A percentile compares a stretch with the other conserved stretches of the same genome.
Evolutionary conservation across 805 yeast genomes (phyloP).

Genomic region (Lipomyces lipofer): DNA sequence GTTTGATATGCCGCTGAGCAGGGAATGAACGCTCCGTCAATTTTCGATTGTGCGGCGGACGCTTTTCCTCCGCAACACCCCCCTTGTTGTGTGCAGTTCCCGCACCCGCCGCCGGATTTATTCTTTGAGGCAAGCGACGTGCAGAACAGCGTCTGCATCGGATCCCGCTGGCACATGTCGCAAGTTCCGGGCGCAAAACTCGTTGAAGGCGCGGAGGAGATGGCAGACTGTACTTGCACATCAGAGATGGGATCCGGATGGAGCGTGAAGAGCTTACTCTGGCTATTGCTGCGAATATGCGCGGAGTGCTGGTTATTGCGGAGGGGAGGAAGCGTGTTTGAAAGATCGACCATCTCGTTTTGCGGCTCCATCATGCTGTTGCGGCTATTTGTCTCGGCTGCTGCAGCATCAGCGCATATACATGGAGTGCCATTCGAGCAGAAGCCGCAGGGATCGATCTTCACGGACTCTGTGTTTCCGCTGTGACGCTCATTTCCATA

Average conservation of each 20-base stretch:
- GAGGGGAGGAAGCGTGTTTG: conserved; percentile 26
- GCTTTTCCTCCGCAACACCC: conserved; percentile 29
- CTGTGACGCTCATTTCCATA: too few relatives aligned
- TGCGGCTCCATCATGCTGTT: conserved; percentile 19
- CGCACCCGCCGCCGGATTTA: conserved; percentile 19
- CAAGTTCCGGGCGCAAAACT: conserved; percentile 74
- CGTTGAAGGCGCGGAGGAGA: conserved; percentile 23
- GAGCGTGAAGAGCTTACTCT: conserved; percentile 53
- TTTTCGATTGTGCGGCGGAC: conserved; percentile 29
- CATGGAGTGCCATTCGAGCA: conserved; percentile 92
- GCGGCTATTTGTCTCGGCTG: conserved; percentile 36
- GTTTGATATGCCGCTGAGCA: conserved; percentile 90
- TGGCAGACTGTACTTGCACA: conserved; percentile 12
- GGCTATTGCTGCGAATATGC: conserved; percentile 22
- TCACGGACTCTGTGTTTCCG: conserved; percentile 50
- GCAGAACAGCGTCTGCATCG: conserved; percentile 85
- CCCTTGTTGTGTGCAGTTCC: conserved; percentile 34
- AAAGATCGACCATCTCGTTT: conserved; percentile 15
- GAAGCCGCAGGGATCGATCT: conserved; percentile 83
- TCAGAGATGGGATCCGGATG: conserved; percentile 58
- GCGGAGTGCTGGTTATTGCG: conserved; percentile 28
- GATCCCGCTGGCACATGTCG: conserved; percentile 77
- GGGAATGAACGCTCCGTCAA: conserved; percentile 60
- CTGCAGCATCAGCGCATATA: conserved; percentile 77
- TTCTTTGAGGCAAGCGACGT: conserved; percentile 65